A percentile compares a stretch with the other conserved stretches of the same genome.
Conservation (phyloP, 805 yeast genomes). For the Pichia deserticola region DNA sequence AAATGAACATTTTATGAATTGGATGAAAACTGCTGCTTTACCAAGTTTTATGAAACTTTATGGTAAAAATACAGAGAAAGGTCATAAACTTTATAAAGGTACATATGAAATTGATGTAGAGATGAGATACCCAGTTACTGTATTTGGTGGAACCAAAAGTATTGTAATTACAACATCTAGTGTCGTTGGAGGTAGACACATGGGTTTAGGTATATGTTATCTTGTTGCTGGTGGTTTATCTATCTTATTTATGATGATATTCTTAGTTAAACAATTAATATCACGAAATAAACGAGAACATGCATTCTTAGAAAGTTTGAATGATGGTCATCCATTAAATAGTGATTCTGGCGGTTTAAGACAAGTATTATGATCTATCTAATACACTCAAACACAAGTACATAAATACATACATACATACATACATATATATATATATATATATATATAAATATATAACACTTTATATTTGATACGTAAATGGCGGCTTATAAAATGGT, state of each 20-base stretch:
- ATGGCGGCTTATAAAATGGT: no score
- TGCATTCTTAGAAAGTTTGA: slow-evolving; percentile 23
- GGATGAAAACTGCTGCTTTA: slow-evolving; percentile 97
- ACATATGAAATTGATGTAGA: slow-evolving; percentile 61
- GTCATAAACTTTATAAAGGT: slow-evolving; percentile 45
- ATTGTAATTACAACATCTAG: slow-evolving; percentile 74
- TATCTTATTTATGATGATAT: slow-evolving; percentile 61
- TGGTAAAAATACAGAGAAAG: slow-evolving; percentile 55
- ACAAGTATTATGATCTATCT: slow-evolving; percentile 12
- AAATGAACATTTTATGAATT: slow-evolving; percentile 85
- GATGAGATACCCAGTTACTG: slow-evolving; percentile 72
- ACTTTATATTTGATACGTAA: no score
- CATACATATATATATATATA: no score
- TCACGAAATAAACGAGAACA: slow-evolving; percentile 29
- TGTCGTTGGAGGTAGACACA: slow-evolving; percentile 81
- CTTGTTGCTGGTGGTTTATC: slow-evolving; percentile 76
- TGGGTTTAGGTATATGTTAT: slow-evolving; percentile 78
- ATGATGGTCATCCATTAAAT: slow-evolving; percentile 4
- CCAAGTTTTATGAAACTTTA: slow-evolving; percentile 85
- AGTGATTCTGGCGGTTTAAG: slow-evolving; percentile 8
- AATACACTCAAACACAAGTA: no score
- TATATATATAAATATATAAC: no score
- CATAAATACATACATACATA: no score
- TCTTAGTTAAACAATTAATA: slow-evolving; percentile 72
- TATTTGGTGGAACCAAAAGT: slow-evolving; percentile 86